A percentile compares a stretch with the other conserved stretches of the same genome.
These are phyloP conservation scores for Ramaria rubella DNA, from an alignment of 768 basidiomycete genomes.

Conservation along the genomic window DNA sequence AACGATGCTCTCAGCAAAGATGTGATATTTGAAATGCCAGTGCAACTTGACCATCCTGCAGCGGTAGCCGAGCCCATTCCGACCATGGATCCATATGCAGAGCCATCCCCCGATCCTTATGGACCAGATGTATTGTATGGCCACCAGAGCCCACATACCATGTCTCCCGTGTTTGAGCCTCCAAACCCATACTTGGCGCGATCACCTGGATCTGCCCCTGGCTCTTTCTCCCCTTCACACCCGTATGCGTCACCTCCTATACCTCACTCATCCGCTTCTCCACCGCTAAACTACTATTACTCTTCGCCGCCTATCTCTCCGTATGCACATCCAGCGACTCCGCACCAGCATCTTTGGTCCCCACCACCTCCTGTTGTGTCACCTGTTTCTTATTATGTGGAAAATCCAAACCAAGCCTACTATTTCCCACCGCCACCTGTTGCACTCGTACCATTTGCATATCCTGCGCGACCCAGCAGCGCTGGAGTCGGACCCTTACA, in stretches of 20 bases:
- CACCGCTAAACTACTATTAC: neutral
- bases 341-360: constrained; percentile 28
- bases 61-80: constrained; percentile 39
- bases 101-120: constrained; percentile 6
- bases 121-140: constrained; percentile 1
- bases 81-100: constrained; percentile 16
- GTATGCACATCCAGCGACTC: constrained; percentile 13
- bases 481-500: constrained; percentile 34
- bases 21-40: constrained; percentile 55
- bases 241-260: constrained; percentile 7
- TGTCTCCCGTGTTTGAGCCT: constrained; percentile 1
- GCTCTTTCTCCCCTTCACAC: neutral
- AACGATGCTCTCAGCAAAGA: constrained; percentile 50
- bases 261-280: neutral
- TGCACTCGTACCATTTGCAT: constrained; percentile 17
- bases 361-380: constrained; percentile 30
- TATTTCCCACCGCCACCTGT: constrained; percentile 31
- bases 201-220: neutral
- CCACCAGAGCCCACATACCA: neutral
- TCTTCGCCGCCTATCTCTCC: constrained; percentile 21
- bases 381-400: constrained; percentile 23
- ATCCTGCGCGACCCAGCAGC: constrained; percentile 44
- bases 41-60: constrained; percentile 58
- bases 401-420: constrained; percentile 21
- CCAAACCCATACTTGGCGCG: neutral